Evolutionary conservation across 805 yeast species (phyloP).

Genomic region (Teunomyces pallodes): DNA sequence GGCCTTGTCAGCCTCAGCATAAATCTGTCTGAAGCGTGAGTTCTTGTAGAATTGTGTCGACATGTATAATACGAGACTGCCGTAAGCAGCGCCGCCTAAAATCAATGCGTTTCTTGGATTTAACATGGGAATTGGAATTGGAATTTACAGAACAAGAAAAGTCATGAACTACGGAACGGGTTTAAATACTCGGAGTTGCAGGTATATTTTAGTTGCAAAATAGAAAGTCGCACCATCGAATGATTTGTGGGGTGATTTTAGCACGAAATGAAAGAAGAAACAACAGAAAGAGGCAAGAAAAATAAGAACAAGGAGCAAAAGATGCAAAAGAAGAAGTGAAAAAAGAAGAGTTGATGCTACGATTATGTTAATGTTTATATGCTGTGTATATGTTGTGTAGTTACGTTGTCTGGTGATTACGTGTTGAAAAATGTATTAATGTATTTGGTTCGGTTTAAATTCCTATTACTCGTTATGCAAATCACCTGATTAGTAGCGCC

Average conservation of each 20-base stretch:
- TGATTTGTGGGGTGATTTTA: slow-evolving; percentile 3
- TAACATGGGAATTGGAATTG: slow-evolving; percentile 2
- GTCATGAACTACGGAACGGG: background rate
- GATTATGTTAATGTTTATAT: background rate
- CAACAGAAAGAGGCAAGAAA: background rate
- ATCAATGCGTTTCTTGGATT: slow-evolving; percentile 22
- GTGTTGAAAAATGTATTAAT: too few species aligned
- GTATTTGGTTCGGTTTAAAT: too few species aligned
- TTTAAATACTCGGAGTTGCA: background rate
- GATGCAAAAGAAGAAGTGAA: background rate
- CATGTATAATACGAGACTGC: slow-evolving; percentile 34
- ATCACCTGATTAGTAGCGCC: slow-evolving; percentile 22
- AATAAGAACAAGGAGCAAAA: background rate
- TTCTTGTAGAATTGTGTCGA: slow-evolving; percentile 26
- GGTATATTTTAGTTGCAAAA: background rate
- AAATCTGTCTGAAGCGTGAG: slow-evolving; percentile 29
- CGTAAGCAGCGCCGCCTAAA: slow-evolving; percentile 32
- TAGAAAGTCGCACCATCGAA: background rate
- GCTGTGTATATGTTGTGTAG: too few species aligned
- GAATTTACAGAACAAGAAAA: too few species aligned
- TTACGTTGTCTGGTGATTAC: background rate
- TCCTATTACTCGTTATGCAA: too few species aligned
- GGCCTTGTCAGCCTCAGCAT: slow-evolving; percentile 25
- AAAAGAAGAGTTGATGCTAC: background rate
- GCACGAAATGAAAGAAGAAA: background rate